These are phyloP conservation scores for Metarhizium anisopliae DNA, from an alignment of 2,329 filamentous ascomycete genomes.

Conservation along the genomic window DNA sequence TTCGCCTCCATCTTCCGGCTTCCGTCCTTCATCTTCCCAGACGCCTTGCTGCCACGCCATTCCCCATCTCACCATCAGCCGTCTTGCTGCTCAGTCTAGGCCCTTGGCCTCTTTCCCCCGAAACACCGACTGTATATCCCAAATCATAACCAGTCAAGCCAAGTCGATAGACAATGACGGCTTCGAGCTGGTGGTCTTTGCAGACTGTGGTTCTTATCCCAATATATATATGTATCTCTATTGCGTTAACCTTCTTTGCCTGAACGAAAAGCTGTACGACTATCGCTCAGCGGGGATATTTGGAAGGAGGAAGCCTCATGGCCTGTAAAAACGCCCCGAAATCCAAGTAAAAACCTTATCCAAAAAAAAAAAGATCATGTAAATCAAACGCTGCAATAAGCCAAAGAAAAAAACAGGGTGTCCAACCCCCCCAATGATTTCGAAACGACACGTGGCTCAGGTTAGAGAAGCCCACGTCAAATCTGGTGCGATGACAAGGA, in stretches of 20 bases:
- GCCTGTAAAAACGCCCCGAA: neutral
- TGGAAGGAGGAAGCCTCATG: neutral
- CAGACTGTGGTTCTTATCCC: conserved; percentile 2
- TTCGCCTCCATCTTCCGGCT: neutral
- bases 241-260: neutral
- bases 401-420: neutral
- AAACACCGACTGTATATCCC: neutral
- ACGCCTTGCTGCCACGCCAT: neutral
- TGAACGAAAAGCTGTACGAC: neutral
- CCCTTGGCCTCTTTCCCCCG: neutral
- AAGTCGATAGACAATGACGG: neutral
- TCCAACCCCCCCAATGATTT: neutral
- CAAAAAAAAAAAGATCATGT: neutral
- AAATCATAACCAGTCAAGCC: neutral
- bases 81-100: neutral
- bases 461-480: neutral
- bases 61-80: too few species aligned
- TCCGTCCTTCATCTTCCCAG: neutral
- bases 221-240: neutral
- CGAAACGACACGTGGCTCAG: neutral
- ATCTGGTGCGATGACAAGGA: neutral
- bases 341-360: neutral
- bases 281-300: neutral
- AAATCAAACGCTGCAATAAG: neutral
- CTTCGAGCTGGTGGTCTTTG: neutral